These are phyloP conservation scores for Musa troglodytarum DNA, from an alignment of 176 grass and related monocot species.

Conservation along the genomic window DNA sequence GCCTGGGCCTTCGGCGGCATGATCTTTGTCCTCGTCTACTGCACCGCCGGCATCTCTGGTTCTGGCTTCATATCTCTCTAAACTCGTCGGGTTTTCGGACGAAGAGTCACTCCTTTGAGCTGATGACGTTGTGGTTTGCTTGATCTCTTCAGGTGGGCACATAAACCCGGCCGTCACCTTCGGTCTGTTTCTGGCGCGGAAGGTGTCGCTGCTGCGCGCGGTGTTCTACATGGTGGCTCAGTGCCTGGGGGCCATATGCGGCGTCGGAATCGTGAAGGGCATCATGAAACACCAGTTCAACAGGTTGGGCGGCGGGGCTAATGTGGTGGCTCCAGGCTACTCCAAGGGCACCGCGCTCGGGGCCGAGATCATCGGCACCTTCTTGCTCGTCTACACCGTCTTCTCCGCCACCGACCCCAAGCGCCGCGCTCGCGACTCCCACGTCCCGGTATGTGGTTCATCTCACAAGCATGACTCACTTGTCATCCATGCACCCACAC, in stretches of 20 bases:
- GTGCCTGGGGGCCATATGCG: conserved; percentile 80
- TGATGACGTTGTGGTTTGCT: neutral
- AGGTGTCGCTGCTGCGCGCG: conserved; percentile 51
- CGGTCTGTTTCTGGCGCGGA: conserved; percentile 49
- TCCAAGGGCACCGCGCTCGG: conserved; percentile 29
- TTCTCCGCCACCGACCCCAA: conserved; percentile 30
- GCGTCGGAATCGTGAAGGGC: conserved; percentile 64
- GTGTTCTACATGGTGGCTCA: conserved; percentile 60
- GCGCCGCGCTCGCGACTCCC: too few species aligned
- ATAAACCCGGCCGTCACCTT: conserved; percentile 87
- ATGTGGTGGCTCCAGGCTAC: conserved; percentile 30
- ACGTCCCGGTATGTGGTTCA: conserved; percentile 1
- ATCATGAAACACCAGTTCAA: conserved; percentile 40
- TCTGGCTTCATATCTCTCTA: neutral
- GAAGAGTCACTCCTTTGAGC: too few species aligned
- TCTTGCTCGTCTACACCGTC: conserved; percentile 74
- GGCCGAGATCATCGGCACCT: conserved; percentile 73
- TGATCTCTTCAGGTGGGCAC: conserved; percentile 43
- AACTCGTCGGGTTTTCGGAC: too few species aligned
- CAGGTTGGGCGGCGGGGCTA: conserved; percentile 48
- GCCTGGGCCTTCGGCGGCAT: conserved; percentile 83
- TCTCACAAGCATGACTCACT: too few species aligned
- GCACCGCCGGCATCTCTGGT: conserved; percentile 69
- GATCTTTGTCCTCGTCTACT: conserved; percentile 83
- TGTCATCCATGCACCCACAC: too few species aligned